Evolutionary conservation across 768 basidiomycete species (phyloP).

Genomic region (Leccinum boreale): DNA sequence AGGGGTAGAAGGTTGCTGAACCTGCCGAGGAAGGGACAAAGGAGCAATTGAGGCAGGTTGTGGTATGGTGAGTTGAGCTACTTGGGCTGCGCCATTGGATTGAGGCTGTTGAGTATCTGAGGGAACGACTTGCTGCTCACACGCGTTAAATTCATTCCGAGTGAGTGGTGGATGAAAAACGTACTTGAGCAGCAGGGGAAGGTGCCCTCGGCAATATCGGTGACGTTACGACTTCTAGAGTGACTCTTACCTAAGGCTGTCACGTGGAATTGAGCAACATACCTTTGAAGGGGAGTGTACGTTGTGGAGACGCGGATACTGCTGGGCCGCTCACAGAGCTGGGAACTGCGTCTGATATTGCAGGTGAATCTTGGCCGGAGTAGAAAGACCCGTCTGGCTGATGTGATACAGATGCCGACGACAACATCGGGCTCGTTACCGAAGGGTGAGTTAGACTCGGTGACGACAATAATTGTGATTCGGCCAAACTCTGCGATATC

Average conservation of each 20-base stretch:
- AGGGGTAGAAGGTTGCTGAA: constrained; percentile 37
- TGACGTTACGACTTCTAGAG: constrained; percentile 43
- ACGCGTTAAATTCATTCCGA: constrained; percentile 18
- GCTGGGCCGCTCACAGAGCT: constrained; percentile 44
- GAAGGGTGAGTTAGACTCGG: constrained; percentile 87
- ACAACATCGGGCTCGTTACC: constrained; percentile 76
- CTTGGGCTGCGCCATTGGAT: constrained; percentile 32
- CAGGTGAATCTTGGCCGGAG: constrained; percentile 70
- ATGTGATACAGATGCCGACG: constrained; percentile 63
- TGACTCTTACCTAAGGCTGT: constrained; percentile 18
- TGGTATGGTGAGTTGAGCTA: constrained; percentile 25
- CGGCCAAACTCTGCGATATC: constrained; percentile 31
- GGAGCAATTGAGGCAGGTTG: constrained; percentile 37
- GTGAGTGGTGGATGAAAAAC: constrained; percentile 18
- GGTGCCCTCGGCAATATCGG: constrained; percentile 41
- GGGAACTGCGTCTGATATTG: constrained; percentile 62
- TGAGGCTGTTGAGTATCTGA: constrained; percentile 39
- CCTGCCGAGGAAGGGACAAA: constrained; percentile 50
- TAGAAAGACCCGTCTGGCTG: constrained; percentile 68
- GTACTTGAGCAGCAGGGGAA: constrained; percentile 43
- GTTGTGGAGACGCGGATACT: constrained; percentile 61
- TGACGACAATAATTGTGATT: constrained; percentile 51
- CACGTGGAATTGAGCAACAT: constrained; percentile 19
- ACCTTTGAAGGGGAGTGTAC: constrained; percentile 48
- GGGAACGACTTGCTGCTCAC: constrained; percentile 36